phyloP scores from a whole-genome alignment of 768 basidiomycete genomes.

The Suillus discolor region DNA sequence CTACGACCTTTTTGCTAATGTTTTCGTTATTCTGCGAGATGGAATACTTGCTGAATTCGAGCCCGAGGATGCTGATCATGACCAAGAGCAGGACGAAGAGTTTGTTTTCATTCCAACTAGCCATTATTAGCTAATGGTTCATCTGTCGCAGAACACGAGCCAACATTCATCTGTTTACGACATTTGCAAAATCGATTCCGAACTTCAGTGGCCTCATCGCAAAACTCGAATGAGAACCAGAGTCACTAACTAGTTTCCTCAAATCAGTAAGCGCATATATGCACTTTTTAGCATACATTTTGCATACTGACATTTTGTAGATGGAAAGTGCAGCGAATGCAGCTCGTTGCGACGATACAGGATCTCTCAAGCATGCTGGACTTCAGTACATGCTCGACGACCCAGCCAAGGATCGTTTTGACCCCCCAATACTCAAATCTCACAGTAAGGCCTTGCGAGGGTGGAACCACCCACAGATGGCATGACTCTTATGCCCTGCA shows the following conservation, averaged over 20 bases:
- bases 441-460: conserved; percentile 4
- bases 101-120: not conserved
- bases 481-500: conserved; percentile 4
- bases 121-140: not conserved
- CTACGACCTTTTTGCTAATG: not conserved
- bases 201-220: not conserved
- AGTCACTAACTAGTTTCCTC: not conserved
- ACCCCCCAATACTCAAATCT: not conserved
- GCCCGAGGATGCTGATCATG: not conserved
- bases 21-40: not conserved
- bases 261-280: conserved; percentile 8
- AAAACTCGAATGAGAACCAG: conserved; percentile 1
- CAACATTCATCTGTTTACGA: not conserved
- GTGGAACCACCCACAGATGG: conserved; percentile 8
- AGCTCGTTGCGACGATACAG: not conserved
- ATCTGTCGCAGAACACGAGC: not conserved
- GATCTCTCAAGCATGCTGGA: conserved; percentile 1
- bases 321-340: conserved; percentile 4
- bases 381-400: conserved; percentile 9
- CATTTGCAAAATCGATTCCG: conserved; percentile 2
- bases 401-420: not conserved
- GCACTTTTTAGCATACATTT: not conserved
- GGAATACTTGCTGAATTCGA: not conserved
- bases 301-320: not conserved
- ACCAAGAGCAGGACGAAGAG: not conserved